Base-by-base conservation (phyloP, 768 basidiomycete genomes). In the Lactarius deliciosus region DNA sequence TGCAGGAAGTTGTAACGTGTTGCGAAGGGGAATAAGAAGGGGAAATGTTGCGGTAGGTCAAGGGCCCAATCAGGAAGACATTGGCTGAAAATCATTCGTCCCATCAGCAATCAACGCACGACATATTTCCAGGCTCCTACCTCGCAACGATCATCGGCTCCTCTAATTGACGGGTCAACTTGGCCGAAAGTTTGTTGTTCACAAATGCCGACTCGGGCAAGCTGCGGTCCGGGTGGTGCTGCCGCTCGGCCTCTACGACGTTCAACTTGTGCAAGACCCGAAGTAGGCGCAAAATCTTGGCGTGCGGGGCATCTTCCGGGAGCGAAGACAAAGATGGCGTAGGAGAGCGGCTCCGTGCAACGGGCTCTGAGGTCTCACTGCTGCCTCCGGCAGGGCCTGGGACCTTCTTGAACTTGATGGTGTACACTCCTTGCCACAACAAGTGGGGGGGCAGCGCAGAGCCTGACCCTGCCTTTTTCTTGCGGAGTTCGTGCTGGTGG, bases 61-160 rank as follows among this genome's bases (percentile, higher is more conserved):
- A 95, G 79, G 0, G 96, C 92, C 97, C 97, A 99, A 73, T 97
- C 95, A 7, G 97, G 97, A 5, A 98, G 79, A 77, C 97, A 98
- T 30, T 93, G 93, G 72, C 96, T 97, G 63, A 16, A 30, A 63
- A 43, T 59, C 43, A 30, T 28, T 18, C 15, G 55, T 34, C 32
- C 63, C 11, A 22, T 60, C 8, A 63, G 66, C 34, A 30, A 63
- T 60, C 45, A 22, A n/a, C 16, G n/a, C 66, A 40, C 43, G 22
- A 43, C 5, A 66, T 28, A 28, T 30, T 18, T 45, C 40, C 20
- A 47, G 8, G 61, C 75, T 81, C 68, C 15, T 71, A 94, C 94
- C 94, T 96, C 1, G 96, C 97, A 54, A 99, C 95, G 69, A 99
- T 97, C 94, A 98, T 97, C 0, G 94, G 93, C 74, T 99, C 97